Conservation (phyloP, 495 filamentous ascomycete species). For the Penicillium canariense region DNA sequence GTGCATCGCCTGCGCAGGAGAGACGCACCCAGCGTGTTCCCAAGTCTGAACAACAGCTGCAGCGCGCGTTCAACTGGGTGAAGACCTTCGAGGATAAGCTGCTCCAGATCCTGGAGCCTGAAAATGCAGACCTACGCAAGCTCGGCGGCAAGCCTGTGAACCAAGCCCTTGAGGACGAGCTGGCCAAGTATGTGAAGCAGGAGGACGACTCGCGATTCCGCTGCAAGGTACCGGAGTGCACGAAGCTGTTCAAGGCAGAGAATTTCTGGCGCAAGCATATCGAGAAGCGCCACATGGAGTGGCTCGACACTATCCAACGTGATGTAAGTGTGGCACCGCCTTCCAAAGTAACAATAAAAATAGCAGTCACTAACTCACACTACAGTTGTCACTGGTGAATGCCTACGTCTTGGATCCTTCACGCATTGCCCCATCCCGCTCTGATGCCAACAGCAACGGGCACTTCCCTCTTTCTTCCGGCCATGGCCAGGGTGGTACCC, state of each 20-base stretch:
- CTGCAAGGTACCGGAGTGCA: conserved; percentile 93
- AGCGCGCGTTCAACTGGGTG: conserved; percentile 98
- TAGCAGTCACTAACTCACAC: conserved; percentile 16
- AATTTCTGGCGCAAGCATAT: conserved; percentile 97
- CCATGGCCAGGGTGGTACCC: conserved; percentile 75
- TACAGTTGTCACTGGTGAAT: conserved; percentile 81
- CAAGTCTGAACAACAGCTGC: conserved; percentile 86
- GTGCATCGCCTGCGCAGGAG: conserved; percentile 58
- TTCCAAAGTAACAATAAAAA: not conserved
- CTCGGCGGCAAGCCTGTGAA: conserved; percentile 86
- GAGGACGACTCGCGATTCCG: conserved; percentile 95
- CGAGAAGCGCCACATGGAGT: conserved; percentile 91
- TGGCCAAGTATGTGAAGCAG: conserved; percentile 86
- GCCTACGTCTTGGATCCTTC: conserved; percentile 90
- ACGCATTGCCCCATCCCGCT: conserved; percentile 85
- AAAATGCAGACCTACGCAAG: conserved; percentile 79
- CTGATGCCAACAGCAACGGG: conserved; percentile 95
- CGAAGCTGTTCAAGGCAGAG: conserved; percentile 95
- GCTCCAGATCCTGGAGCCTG: conserved; percentile 84
- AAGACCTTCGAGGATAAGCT: conserved; percentile 98
- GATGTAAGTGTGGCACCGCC: conserved; percentile 60
- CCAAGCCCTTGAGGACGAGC: conserved; percentile 81
- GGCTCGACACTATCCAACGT: conserved; percentile 73
- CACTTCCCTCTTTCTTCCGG: conserved; percentile 81
- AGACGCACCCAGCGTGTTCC: conserved; percentile 64